phyloP scores from a whole-genome alignment of 805 yeast species.

The Hanseniaspora jakobsenii region DNA sequence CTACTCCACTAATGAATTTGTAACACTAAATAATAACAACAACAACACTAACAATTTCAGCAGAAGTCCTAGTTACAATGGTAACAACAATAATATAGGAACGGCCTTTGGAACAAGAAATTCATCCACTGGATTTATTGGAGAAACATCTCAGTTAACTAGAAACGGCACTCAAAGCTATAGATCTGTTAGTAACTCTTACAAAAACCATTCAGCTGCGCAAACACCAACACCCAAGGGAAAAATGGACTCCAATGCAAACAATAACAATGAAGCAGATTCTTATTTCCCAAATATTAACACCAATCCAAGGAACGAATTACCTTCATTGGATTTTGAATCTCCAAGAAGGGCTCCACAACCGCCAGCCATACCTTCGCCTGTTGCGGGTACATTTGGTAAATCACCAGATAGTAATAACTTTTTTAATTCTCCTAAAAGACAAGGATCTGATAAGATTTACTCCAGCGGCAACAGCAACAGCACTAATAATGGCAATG shows the following conservation, averaged over 20 bases:
- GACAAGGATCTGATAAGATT: constrained; percentile 2
- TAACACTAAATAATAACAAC: constrained; percentile 9
- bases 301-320: no score
- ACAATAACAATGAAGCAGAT: no score
- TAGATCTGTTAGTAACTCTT: background rate
- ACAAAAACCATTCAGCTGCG: no score
- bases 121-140: background rate
- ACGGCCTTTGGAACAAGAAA: no score
- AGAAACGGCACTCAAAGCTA: constrained; percentile 12
- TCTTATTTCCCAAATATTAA: no score
- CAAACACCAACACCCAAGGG: background rate
- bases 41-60: background rate
- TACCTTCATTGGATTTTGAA: constrained; percentile 33
- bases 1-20: constrained; percentile 12
- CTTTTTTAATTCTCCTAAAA: background rate
- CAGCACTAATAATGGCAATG: constrained; percentile 4
- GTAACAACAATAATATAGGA: no score
- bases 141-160: background rate
- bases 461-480: constrained; percentile 3
- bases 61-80: background rate
- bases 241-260: background rate
- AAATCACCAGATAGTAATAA: constrained; percentile 22
- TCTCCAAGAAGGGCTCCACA: constrained; percentile 67
- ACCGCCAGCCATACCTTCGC: constrained; percentile 45
- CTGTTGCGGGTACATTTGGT: constrained; percentile 28